Evolutionary conservation across 2,329 filamentous ascomycete species (phyloP).

Genomic region (Alternaria sp.): DNA sequence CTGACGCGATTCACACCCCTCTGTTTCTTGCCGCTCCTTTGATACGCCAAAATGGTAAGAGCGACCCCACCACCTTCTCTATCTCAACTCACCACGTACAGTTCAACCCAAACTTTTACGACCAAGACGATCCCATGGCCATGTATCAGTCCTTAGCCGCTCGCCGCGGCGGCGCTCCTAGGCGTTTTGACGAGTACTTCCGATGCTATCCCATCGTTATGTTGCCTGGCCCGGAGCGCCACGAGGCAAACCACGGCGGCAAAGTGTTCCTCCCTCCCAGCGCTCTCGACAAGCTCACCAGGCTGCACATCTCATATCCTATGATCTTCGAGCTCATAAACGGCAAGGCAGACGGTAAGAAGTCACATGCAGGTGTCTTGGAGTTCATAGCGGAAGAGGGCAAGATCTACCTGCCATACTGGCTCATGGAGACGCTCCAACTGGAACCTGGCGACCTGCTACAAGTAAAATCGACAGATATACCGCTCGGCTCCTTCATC

Average conservation of each 20-base stretch:
- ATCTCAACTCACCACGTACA: slow-evolving; percentile 32
- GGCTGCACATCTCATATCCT: slow-evolving; percentile 95
- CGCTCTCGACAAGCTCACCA: slow-evolving; percentile 93
- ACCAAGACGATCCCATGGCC: slow-evolving; percentile 61
- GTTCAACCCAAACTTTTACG: slow-evolving; percentile 59
- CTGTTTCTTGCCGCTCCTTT: background rate
- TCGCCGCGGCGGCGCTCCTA: slow-evolving; percentile 60
- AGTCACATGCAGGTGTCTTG: slow-evolving; percentile 92
- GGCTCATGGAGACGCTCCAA: slow-evolving; percentile 92
- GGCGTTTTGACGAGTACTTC: slow-evolving; percentile 98
- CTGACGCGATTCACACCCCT: background rate
- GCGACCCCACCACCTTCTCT: slow-evolving; percentile 29
- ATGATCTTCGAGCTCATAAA: slow-evolving; percentile 97
- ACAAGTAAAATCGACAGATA: slow-evolving; percentile 92
- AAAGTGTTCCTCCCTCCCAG: slow-evolving; percentile 98
- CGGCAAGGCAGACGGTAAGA: slow-evolving; percentile 82
- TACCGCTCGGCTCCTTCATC: slow-evolving; percentile 89
- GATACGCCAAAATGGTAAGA: slow-evolving; percentile 41
- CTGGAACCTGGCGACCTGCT: slow-evolving; percentile 94
- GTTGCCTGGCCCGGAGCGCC: slow-evolving; percentile 88
- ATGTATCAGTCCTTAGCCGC: slow-evolving; percentile 61
- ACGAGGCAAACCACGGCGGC: slow-evolving; percentile 92
- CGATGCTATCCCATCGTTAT: slow-evolving; percentile 95
- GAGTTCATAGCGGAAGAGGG: slow-evolving; percentile 99
- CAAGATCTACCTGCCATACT: slow-evolving; percentile 93